A percentile compares a stretch with the other conserved stretches of the same genome.
phyloP scores from a whole-genome alignment of 1,284 basidiomycete species.

The Coriolopsis trogii region DNA sequence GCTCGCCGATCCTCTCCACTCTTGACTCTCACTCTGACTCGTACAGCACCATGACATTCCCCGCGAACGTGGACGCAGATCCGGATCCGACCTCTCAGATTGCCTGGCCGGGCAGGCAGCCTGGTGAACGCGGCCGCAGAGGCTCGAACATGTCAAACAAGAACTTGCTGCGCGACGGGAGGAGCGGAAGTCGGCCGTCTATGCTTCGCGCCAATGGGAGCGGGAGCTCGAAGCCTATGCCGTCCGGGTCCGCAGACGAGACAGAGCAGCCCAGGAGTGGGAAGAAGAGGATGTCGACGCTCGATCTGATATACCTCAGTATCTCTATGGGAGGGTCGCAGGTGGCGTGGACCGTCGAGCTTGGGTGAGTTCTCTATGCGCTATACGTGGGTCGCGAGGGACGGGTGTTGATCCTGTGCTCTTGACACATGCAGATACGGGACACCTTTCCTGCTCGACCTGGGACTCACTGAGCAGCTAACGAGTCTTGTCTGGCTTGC shows the following conservation, averaged over 20 bases:
- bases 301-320: slow-evolving; percentile 76
- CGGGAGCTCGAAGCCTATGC: slow-evolving; percentile 16
- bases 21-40: too few relatives aligned
- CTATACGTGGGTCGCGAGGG: background rate
- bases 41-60: slow-evolving; percentile 56
- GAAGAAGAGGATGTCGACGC: slow-evolving; percentile 54
- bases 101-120: slow-evolving; percentile 64
- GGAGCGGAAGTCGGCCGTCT: slow-evolving; percentile 9
- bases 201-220: slow-evolving; percentile 15
- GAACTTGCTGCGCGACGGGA: slow-evolving; percentile 6
- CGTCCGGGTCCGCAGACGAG: slow-evolving; percentile 17
- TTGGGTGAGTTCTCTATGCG: slow-evolving; percentile 61
- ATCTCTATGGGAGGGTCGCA: slow-evolving; percentile 92
- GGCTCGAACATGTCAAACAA: slow-evolving; percentile 15
- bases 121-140: slow-evolving; percentile 26
- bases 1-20: background rate
- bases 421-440: slow-evolving; percentile 67
- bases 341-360: slow-evolving; percentile 90
- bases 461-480: slow-evolving; percentile 89
- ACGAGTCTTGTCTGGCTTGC: slow-evolving; percentile 98
- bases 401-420: background rate
- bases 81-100: slow-evolving; percentile 76
- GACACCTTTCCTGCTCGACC: slow-evolving; percentile 88
- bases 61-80: slow-evolving; percentile 58
- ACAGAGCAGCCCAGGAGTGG: background rate